Evolutionary conservation across 371 early-diverging fungal species (phyloP).

Genomic region (Actinomortierella wolfii): DNA sequence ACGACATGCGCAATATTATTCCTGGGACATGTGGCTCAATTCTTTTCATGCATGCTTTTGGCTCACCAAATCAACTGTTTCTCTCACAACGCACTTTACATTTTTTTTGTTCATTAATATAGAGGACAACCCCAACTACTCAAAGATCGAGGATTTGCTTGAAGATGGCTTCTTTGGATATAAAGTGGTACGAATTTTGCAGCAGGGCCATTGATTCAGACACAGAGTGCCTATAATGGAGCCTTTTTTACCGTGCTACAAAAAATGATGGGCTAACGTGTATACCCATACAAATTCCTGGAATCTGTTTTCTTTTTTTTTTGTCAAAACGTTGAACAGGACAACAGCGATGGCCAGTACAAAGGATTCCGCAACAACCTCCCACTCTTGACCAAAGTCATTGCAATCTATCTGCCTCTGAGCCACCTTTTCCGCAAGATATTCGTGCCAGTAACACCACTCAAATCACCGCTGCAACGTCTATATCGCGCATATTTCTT

Average conservation of each 20-base stretch:
- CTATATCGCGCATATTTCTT: conserved; percentile 52
- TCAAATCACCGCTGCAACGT: conserved; percentile 43
- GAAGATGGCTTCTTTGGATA: conserved; percentile 50
- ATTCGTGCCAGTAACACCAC: conserved; percentile 19
- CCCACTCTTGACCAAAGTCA: conserved; percentile 60
- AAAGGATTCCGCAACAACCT: conserved; percentile 77
- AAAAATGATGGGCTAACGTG: background rate
- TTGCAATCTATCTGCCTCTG: conserved; percentile 52
- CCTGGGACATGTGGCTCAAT: background rate
- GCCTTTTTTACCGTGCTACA: too few relatives aligned
- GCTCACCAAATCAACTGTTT: background rate
- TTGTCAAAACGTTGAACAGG: conserved; percentile 56
- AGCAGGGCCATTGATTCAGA: too few relatives aligned
- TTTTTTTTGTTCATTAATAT: background rate
- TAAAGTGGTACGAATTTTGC: conserved; percentile 31
- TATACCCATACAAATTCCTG: background rate
- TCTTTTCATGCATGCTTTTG: background rate
- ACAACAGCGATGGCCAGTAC: conserved; percentile 89
- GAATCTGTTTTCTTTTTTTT: background rate
- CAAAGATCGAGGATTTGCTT: conserved; percentile 54
- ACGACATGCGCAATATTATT: conserved; percentile 4
- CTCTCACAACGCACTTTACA: background rate
- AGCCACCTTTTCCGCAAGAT: conserved; percentile 51
- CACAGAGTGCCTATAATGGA: too few relatives aligned
- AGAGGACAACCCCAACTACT: conserved; percentile 62